Evolutionary conservation across 176 grass and related monocot species (phyloP), one percentile per base, ranked within the genome.

Genomic region (Aegilops sharonensis): DNA sequence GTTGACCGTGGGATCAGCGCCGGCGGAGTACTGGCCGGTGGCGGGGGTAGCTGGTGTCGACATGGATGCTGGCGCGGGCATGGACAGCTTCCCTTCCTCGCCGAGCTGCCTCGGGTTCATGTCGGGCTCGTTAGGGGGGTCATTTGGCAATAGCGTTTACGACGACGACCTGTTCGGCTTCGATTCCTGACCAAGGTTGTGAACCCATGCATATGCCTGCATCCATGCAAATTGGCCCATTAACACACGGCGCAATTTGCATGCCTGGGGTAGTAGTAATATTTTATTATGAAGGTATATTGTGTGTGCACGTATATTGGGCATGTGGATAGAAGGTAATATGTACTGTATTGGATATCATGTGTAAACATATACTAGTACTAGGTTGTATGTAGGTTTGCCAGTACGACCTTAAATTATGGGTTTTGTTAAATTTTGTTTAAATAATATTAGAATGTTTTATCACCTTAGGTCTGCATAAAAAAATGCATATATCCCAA

Each of bases 61-160:
- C 78, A 71, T 56, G 71, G 81, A 35, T 10, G 61, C 68, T 42
- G 50, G 31, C 6, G 25, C 45, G 11, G 79, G 56, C 61, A 60
- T 72, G 27, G 25, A 12, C 52, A 91, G 89, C 89, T 88, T 91
- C 85, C 70, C 81, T 25, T 88, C 88, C 9, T 85, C 85, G 13
- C 83, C 86, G n/a, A 90, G 82, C 73, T 85, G 89, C 77, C 85
- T 70, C 1, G 89, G 81, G 4, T 73, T 90, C 75, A 81, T 84
- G 80, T 5, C 85, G 3, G 67, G 81, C n/a, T 81, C 66, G 1
- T 77, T 87, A 0, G 56, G 56, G 60, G 84, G 79, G 4, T 80
- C 81, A 21, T 85, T 83, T 62, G 85, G 59, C 20, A 67, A 83
- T 67, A 47, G 35, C 30, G 2, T 59, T 59, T 70, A 25, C 2